A percentile compares a stretch with the other conserved stretches of the same genome.
phyloP scores from a whole-genome alignment of 208 protist species.

The Porcisia hertigi region DNA sequence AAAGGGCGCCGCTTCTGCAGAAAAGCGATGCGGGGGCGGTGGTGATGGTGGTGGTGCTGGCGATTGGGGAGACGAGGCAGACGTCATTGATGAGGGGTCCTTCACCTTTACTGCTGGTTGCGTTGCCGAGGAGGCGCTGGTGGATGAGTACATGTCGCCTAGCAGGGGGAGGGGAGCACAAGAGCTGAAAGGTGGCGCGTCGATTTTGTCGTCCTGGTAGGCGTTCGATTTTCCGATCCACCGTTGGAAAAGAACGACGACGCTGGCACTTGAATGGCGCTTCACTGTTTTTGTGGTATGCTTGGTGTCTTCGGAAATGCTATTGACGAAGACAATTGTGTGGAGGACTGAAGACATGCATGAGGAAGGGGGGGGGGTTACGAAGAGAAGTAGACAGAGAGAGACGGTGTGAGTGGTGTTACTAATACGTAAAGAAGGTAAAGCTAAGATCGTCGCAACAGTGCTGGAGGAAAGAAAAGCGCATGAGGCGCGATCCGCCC shows the following conservation, averaged over 20 bases:
- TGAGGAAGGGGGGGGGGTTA: too few relatives aligned
- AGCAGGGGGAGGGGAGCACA: background rate
- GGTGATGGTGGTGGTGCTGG: background rate
- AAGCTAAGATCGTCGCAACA: too few relatives aligned
- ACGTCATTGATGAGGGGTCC: background rate
- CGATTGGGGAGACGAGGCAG: background rate
- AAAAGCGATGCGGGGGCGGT: slow-evolving; percentile 37
- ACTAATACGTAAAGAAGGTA: too few relatives aligned
- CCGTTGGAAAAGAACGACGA: background rate
- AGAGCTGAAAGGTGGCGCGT: background rate
- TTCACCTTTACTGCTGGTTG: background rate
- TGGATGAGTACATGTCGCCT: background rate
- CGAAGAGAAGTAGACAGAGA: background rate
- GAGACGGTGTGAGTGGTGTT: background rate
- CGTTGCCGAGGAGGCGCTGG: background rate
- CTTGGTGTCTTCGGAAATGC: background rate
- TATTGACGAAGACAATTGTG: background rate
- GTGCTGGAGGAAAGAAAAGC: too few relatives aligned
- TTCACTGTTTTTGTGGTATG: background rate
- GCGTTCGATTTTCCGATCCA: background rate
- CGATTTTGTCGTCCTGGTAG: background rate
- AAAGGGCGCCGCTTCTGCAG: slow-evolving; percentile 55
- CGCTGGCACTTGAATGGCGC: background rate
- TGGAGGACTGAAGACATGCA: background rate
- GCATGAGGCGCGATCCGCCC: too few relatives aligned